Evolutionary conservation across 108 stramenopile genomes (phyloP), one percentile per base, ranked within the genome.

Genomic region (Discostella stelligeroides): DNA sequence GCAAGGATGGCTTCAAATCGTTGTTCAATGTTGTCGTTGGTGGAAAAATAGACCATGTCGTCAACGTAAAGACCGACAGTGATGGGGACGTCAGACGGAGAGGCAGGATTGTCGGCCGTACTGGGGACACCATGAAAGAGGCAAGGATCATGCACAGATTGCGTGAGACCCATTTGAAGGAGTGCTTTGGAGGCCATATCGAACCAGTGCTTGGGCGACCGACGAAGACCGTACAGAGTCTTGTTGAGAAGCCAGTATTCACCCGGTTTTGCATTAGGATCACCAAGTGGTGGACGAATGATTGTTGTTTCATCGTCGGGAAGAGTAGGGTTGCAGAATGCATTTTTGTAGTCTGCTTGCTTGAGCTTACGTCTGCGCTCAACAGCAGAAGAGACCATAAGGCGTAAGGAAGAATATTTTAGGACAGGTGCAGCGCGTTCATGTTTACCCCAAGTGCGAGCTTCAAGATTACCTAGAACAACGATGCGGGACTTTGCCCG

Each of bases 321-420:
- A 15, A 64, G 63, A 4, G n/a, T 21, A 2, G 61, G 27, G 13
- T 71, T 43, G 29, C 70, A 71, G 34, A 71, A 71, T 10, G 70
- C 71, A 43, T 72, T 72, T 34, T 72, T 72, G 40, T 48, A 51
- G 40, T 72, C 58, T 21, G 62, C 61, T 42, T 72, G 71, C 55
- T 64, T n/a, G 21, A 62, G 47, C 2, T 37, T 48, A 0, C 47
- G 60, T 11, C 34, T 18, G 0, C 48, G 15, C 4, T 28, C 10
- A 0, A 71, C 60, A 11, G 60, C 60, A 14, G 34, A 18, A 17
- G 61, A 28, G 2, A 49, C 37, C 17, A 71, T 45, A 8, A 63
- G 60, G 0, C 62, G 62, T 13, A 47, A 20, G 30, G 46, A 54
- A 10, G 18, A 18, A 1, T 20, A 47, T 8, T 47, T 41, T 23